A percentile compares a stretch with the other conserved stretches of the same genome.
Evolutionary conservation across 345 rosid genomes (phyloP).

Genomic region (Ricinus communis): DNA sequence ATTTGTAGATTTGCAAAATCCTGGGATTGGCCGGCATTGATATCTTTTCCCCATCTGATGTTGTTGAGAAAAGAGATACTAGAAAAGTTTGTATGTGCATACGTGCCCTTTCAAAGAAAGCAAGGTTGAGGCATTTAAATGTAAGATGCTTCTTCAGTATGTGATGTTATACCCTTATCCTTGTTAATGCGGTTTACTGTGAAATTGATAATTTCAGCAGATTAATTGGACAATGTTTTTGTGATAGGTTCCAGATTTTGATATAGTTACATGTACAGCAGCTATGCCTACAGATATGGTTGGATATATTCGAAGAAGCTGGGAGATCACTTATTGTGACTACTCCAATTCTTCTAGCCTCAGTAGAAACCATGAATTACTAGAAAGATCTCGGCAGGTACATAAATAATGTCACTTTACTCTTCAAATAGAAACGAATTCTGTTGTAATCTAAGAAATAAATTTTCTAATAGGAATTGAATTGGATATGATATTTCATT

Average conservation of each 20-base stretch:
- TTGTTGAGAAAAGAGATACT: conserved; percentile 31
- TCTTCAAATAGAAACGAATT: not conserved
- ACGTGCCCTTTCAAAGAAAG: conserved; percentile 33
- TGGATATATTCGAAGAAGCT: conserved; percentile 30
- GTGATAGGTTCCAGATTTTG: conserved; percentile 37
- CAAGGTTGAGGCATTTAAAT: conserved; percentile 29
- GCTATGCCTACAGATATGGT: conserved; percentile 33
- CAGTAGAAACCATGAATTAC: not conserved
- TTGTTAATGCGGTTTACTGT: not conserved
- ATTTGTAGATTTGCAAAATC: conserved; percentile 33
- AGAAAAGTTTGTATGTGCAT: conserved; percentile 37
- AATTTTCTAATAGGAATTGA: no score
- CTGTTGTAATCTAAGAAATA: not conserved
- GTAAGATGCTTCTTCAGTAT: conserved; percentile 11
- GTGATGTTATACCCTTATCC: not conserved
- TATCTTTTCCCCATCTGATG: conserved; percentile 38
- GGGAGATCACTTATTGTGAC: conserved; percentile 23
- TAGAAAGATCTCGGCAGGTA: conserved; percentile 20
- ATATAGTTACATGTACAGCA: conserved; percentile 26
- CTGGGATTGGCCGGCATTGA: conserved; percentile 33
- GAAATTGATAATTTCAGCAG: not conserved
- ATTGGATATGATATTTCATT: not conserved
- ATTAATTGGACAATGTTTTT: conserved; percentile 11
- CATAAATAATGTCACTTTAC: not conserved
- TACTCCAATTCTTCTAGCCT: conserved; percentile 15